Evolutionary conservation across 176 grass and related monocot genomes (phyloP), one percentile per base, ranked within the genome.

Genomic region (Elaeis guineensis): DNA sequence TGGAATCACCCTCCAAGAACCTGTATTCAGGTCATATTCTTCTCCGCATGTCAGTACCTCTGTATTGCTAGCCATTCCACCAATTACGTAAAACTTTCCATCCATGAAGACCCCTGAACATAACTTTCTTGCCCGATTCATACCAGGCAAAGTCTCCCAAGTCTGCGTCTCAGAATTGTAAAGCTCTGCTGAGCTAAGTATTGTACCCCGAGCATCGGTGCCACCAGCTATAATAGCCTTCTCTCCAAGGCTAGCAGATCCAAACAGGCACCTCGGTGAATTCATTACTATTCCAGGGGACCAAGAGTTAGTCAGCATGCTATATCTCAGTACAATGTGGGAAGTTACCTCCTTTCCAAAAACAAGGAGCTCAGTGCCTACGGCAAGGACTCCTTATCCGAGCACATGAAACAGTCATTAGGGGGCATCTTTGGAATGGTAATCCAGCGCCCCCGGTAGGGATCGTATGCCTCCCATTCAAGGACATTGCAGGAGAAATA

Each of bases 401-500:
- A 53, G 64, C 64, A 66, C 64, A 66, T 66, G 64, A 66, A 66
- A 50, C 64, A 53, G 24, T 66, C 64, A 15, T 49, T 54, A 11
- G 50, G 63, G n/a, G 64, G 64, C 64, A 66, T 66, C 50, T 66
- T 66, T 19, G 64, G 64, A 66, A 66, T 50, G 22, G 21, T 29
- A 29, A 66, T 66, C 64, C 64, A 66, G 50, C 64, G 50, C 17
- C 64, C 50, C 12, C 64, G 22, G 50, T 66, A 66, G 21, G 64
- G 64, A 66, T 66, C 64, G 29, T 66, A 66, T 5, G 50, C 64
- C 23, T 66, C 64, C 64, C 64, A 66, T 29, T 53, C 64, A 12
- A 66, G 64, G 49, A 66, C 64, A 25, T 25, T 66, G 51, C 64
- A 66, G 50, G 64, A 66, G 64, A 66, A 66, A 19, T 66, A 66